Evolutionary conservation across 2,329 filamentous ascomycete genomes (phyloP), one percentile per base, ranked within the genome.

Genomic region (Sclerotinia spermophila): DNA sequence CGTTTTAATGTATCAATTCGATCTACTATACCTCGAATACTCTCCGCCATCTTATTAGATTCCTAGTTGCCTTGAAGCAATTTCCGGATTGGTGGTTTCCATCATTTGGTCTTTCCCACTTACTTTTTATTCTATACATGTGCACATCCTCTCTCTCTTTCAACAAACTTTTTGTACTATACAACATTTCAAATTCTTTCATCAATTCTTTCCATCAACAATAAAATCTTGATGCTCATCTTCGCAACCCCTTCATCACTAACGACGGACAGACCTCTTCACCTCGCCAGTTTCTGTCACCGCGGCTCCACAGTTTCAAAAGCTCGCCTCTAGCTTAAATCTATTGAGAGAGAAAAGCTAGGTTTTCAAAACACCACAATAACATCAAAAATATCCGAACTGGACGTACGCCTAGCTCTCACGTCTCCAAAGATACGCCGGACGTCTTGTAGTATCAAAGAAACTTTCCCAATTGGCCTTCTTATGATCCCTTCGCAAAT

Each of bases 401-500:
- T 38, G 44, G 24, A 38, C 24, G 40, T 27, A 51, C 15, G 24
- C 19, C 17, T 27, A 48, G 30, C n/a, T 38, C 24, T 21, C 30
- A 27, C 21, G 45, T 38, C 44, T 35, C 24, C 7, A 38, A 38
- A 51, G 30, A 38, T 48, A 24, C 40, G 30, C 27, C 33, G 27
- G 42, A 62, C 24, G 17, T 53, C 40, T 27, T 4, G n/a, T 68
- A 48, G 44, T 53, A 68, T 68, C 67, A 62, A n/a, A 30, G 19
- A 42, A 38, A 45, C n/a, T 24, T 33, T 51, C 33, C 33, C 10
- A 53, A 33, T 35, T 44, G n/a, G 35, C 56, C 51, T 42, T 35
- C 53, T 13, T 19, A 53, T 42, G 19, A 62, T 24, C 56, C 21
- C 19, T 40, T 30, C n/a, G 42, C 67, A 27, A 30, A n/a, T 61